Evolutionary conservation across 176 grass and related monocot species (phyloP).

Genomic region (Eragrostis curvula): DNA sequence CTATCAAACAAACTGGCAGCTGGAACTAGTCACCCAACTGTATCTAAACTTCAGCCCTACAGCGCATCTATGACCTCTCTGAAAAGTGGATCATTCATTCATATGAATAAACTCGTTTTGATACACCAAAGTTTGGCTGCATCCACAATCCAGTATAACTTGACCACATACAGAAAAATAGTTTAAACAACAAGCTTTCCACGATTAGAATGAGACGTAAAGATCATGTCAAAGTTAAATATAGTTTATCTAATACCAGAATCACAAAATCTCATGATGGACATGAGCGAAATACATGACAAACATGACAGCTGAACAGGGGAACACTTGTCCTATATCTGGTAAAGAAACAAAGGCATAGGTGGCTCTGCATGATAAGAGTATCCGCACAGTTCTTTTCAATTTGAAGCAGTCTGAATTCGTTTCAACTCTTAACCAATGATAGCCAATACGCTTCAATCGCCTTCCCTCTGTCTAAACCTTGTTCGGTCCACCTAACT

Average conservation of each 20-base stretch:
- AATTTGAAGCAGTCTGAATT: constrained; percentile 6
- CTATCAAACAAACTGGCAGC: constrained; percentile 7
- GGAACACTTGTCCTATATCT: neutral
- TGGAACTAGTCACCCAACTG: neutral
- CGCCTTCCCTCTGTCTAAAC: constrained; percentile 1
- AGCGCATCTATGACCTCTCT: neutral
- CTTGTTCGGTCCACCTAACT: neutral
- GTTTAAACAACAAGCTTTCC: neutral
- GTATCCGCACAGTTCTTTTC: neutral
- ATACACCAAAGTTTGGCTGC: constrained; percentile 6
- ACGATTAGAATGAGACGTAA: constrained; percentile 13
- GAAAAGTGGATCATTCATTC: neutral
- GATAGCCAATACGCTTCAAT: neutral
- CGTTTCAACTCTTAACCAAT: neutral
- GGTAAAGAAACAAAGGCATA: constrained; percentile 16
- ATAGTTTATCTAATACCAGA: constrained; percentile 12
- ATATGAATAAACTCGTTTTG: constrained; percentile 23
- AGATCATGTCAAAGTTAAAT: constrained; percentile 3
- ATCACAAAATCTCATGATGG: neutral
- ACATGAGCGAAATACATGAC: constrained; percentile 9
- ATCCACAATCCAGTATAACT: constrained; percentile 4
- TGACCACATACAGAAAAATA: neutral
- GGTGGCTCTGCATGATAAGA: neutral
- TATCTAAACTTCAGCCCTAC: neutral
- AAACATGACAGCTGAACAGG: constrained; percentile 3